These are phyloP conservation scores for Beverwykella pulmonaria DNA, from an alignment of 495 filamentous ascomycete genomes.

Conservation along the genomic window DNA sequence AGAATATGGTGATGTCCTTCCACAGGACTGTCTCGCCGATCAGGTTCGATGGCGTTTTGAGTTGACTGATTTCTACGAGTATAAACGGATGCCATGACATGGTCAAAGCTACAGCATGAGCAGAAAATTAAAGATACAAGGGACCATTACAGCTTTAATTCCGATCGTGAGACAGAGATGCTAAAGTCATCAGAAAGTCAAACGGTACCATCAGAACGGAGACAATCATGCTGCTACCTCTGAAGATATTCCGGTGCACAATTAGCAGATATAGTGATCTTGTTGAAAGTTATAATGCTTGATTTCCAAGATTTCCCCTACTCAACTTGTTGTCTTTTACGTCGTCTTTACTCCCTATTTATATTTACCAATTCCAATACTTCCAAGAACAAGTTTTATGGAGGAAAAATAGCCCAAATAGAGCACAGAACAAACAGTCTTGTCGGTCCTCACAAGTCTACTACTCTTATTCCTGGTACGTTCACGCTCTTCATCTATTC, in stretches of 20 bases:
- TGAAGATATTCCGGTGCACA: no score
- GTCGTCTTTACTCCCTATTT: background rate
- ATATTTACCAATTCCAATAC: background rate
- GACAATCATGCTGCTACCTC: no score
- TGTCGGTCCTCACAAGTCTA: background rate
- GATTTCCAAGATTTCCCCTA: no score
- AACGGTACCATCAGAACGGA: no score
- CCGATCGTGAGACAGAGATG: no score
- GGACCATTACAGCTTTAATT: no score
- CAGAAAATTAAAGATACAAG: no score
- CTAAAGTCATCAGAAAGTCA: no score
- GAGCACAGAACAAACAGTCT: background rate
- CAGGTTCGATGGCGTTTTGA: conserved; percentile 15
- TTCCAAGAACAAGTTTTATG: no score
- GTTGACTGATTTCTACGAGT: conserved; percentile 14
- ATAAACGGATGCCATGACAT: conserved; percentile 14
- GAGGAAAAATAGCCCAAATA: background rate
- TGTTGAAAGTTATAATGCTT: no score
- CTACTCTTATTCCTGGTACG: background rate
- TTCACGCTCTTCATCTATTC: background rate
- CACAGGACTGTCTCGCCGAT: background rate
- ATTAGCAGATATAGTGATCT: no score
- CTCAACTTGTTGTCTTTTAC: no score
- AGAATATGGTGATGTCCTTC: background rate
- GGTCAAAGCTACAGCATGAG: background rate